Base-by-base conservation (phyloP, 2,329 filamentous ascomycete species). In the Pyricularia grisea region DNA sequence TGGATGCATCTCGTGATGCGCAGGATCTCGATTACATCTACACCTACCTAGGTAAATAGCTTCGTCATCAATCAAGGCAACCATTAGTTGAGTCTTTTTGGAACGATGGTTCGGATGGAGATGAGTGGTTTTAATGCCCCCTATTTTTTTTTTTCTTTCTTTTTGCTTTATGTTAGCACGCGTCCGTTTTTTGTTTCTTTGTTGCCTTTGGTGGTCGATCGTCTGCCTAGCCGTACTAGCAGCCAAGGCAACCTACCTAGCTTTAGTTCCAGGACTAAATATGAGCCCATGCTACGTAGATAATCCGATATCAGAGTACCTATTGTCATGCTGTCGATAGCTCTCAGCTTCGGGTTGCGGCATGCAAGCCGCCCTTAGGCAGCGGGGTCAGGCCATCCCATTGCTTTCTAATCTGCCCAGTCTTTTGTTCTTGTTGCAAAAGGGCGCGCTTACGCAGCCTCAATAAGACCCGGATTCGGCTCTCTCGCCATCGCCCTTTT, bases 341-440 rank as follows among this genome's bases (percentile, higher is more conserved):
- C 42, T 50, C 20, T n/a, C 42, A 50, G 42, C 42, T 50, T 50
- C 42, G 42, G 42, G 42, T 25, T 36, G 64, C 64, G 20, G 66
- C 66, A 67, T 67, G 66, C 66, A 67, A 67, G 66, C 66, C 60
- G 66, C 17, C 42, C 20, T 50, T 58, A 67, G 66, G 27, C 58
- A 58, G 66, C 66, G 66, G 66, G 66, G 66, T 67, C 33, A 61
- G 66, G 28, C 20, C 27, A 66, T 66, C 64, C 33, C 64, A 66
- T 50, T 50, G 42, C 42, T 50, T 50, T 50, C 64, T 66, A 36
- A 66, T 42, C 31, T 65, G 64, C 64, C n/a, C 42, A n/a, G 33
- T 50, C 42, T 50, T 20, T 50, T 50, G 2, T 50, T 50, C 4
- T 42, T 50, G 5, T 50, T 50, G 17, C 42, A 50, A 6, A 5